Evolutionary conservation across 2,329 filamentous ascomycete genomes (phyloP), one percentile per base, ranked within the genome.

Genomic region (Volutella citrinella): DNA sequence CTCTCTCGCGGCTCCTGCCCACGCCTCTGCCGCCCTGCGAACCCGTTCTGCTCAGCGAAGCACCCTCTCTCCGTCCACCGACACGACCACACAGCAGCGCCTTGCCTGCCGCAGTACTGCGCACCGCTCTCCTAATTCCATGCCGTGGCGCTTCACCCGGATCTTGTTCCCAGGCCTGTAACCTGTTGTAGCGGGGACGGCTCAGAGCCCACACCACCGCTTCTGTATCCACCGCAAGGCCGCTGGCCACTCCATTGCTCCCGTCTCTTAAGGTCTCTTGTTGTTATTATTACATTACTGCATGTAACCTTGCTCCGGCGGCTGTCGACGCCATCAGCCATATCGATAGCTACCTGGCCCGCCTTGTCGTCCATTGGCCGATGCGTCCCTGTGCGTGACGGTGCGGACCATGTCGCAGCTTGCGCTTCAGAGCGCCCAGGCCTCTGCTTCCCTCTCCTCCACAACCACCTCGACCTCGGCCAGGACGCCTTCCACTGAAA

Each of bases 351-450:
- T 51, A 47, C 48, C 36, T 43, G 34, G 42, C 33, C 35, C 34
- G 31, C 38, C 31, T 33, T 42, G 34, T 30, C 27, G 38, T 36
- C 45, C 37, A 55, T 53, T 54, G 56, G 49, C 40, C 45, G 46
- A 50, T 53, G 48, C 42, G 48, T 54, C 52, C 42, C 30, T 40
- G 39, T 48, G 49, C 46, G 46, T 28, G 40, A 40, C 41, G 64
- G 64, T 61, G 65, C 57, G 59, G 59, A 69, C 63, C 65, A 73
- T 74, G 70, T 71, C 70, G 63, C 71, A 74, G 62, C 66, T 67
- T 65, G 63, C 64, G 58, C 63, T 64, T 61, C 67, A 65, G 58
- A 60, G 59, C 57, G 61, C 63, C 54, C 59, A 69, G 54, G 63
- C 56, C 57, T 43, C 46, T 39, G 37, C 26, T 28, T 38, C 38